Percentiles rank a stretch among this genome's conserved stretches.
Evolutionary conservation across 2,329 filamentous ascomycete species (phyloP).

Genomic region (Stemphylium lycopersici): DNA sequence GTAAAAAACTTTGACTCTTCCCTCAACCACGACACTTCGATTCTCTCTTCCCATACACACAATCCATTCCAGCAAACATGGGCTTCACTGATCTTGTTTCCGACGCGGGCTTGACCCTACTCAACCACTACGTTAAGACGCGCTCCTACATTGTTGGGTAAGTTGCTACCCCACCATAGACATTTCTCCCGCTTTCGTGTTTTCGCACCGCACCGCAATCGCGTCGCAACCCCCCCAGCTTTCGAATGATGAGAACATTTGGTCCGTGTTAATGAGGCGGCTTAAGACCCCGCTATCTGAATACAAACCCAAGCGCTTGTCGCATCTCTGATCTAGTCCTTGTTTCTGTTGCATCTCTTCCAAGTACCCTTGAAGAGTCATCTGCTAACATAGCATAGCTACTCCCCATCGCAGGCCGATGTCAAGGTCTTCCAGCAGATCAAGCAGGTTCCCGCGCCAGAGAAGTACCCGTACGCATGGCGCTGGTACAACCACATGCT

Average conservation of each 20-base stretch:
- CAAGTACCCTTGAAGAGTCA: conserved; percentile 19
- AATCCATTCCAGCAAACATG: conserved; percentile 57
- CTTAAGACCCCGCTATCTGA: conserved; percentile 88
- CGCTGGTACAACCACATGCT: conserved; percentile 99
- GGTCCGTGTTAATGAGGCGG: conserved; percentile 96
- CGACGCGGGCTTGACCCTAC: conserved; percentile 69
- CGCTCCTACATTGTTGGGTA: conserved; percentile 86
- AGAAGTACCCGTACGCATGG: conserved; percentile 91
- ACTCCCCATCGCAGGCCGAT: conserved; percentile 87
- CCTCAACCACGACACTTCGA: conserved; percentile 24
- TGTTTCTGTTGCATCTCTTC: conserved; percentile 19
- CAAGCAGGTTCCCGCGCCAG: conserved; percentile 73
- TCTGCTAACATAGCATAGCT: conserved; percentile 52
- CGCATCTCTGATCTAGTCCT: conserved; percentile 70
- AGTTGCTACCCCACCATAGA: conserved; percentile 53
- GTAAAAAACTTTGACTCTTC: conserved; percentile 23
- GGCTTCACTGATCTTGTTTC: conserved; percentile 72
- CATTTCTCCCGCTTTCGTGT: conserved; percentile 15
- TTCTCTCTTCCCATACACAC: conserved; percentile 16
- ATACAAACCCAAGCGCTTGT: conserved; percentile 75
- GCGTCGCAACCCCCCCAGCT: conserved; percentile 38
- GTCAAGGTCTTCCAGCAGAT: conserved; percentile 93
- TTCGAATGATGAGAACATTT: conserved; percentile 81
- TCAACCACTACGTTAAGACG: conserved; percentile 75
- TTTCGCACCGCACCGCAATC: conserved; percentile 25